These are phyloP conservation scores for Sphagnum fallax DNA, from an alignment of 228 moss, liverwort and hornwort genomes.

Conservation along the genomic window DNA sequence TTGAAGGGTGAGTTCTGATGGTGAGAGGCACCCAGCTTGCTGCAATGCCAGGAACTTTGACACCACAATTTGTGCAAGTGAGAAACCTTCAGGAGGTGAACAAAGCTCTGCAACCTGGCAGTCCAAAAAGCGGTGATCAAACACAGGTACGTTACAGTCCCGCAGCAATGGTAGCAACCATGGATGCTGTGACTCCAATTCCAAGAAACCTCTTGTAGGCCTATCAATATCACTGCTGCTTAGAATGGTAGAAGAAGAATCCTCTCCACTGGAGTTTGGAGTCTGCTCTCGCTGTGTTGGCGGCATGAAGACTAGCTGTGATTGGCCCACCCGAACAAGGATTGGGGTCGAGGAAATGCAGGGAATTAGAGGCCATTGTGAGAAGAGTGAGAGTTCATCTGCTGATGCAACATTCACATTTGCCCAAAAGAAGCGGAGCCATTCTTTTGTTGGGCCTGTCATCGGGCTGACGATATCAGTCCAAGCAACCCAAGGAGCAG, in stretches of 20 bases:
- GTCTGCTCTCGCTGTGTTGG: constrained; percentile 28
- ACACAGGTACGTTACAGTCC: constrained; percentile 64
- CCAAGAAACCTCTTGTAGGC: constrained; percentile 40
- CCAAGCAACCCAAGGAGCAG: constrained; percentile 83
- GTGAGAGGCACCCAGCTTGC: too few relatives aligned
- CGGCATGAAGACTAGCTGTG: constrained; percentile 68
- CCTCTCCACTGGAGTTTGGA: constrained; percentile 7
- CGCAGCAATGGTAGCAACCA: constrained; percentile 72
- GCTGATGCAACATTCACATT: constrained; percentile 45
- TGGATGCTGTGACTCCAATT: constrained; percentile 53
- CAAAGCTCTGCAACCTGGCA: too few relatives aligned
- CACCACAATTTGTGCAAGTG: too few relatives aligned
- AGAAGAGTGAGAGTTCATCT: constrained; percentile 55
- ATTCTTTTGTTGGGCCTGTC: constrained; percentile 63
- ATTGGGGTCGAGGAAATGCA: constrained; percentile 55
- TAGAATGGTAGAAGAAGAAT: background rate
- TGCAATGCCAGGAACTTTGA: too few relatives aligned
- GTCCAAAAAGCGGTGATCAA: too few relatives aligned
- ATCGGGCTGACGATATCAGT: constrained; percentile 21
- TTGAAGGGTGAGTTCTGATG: too few relatives aligned
- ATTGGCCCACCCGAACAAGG: constrained; percentile 52
- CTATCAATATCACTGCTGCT: constrained; percentile 17
- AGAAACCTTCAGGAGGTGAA: too few relatives aligned
- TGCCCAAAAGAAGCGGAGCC: constrained; percentile 69
- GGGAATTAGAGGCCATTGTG: constrained; percentile 76